Percentiles rank a stretch among this genome's conserved stretches.
Conservation (phyloP, 2,329 filamentous ascomycete genomes). For the Aureobasidium melanogenum region DNA sequence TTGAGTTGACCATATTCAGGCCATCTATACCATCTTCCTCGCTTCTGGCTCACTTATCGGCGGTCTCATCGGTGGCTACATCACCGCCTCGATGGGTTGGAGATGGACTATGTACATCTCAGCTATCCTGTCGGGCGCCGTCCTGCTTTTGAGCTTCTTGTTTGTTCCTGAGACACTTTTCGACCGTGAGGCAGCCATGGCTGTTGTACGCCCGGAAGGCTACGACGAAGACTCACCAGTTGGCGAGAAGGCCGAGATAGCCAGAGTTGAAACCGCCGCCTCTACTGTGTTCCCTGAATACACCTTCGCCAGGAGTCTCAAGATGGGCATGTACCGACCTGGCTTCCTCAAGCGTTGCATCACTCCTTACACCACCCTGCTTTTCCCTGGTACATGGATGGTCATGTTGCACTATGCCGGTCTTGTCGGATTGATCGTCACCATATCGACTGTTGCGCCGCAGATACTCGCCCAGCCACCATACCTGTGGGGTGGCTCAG, state of each 20-base stretch:
- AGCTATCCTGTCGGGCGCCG: slow-evolving; percentile 26
- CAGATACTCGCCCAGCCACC: slow-evolving; percentile 31
- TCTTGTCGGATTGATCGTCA: slow-evolving; percentile 32
- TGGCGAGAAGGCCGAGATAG: slow-evolving; percentile 18
- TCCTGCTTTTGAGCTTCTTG: slow-evolving; percentile 27
- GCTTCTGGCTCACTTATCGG: slow-evolving; percentile 30
- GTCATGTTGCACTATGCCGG: slow-evolving; percentile 35
- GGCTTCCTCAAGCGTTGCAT: slow-evolving; percentile 27
- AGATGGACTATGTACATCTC: slow-evolving; percentile 35
- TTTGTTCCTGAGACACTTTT: slow-evolving; percentile 34
- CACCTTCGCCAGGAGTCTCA: slow-evolving; percentile 29
- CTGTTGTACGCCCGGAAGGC: slow-evolving; percentile 15
- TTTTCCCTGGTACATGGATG: slow-evolving; percentile 34
- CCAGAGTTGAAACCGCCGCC: slow-evolving; percentile 17
- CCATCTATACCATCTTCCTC: slow-evolving; percentile 34
- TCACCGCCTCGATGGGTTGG: slow-evolving; percentile 27
- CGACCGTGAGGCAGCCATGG: slow-evolving; percentile 23
- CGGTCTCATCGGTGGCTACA: slow-evolving; percentile 33
- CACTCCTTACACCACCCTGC: slow-evolving; percentile 29
- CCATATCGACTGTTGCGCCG: slow-evolving; percentile 29
- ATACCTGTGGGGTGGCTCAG: slow-evolving; percentile 33
- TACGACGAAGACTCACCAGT: slow-evolving; percentile 10
- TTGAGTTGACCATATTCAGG: slow-evolving; percentile 18
- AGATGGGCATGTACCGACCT: slow-evolving; percentile 27
- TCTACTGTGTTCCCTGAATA: slow-evolving; percentile 17